Evolutionary conservation across 2,329 filamentous ascomycete species (phyloP).

Genomic region (Trichothecium roseum): DNA sequence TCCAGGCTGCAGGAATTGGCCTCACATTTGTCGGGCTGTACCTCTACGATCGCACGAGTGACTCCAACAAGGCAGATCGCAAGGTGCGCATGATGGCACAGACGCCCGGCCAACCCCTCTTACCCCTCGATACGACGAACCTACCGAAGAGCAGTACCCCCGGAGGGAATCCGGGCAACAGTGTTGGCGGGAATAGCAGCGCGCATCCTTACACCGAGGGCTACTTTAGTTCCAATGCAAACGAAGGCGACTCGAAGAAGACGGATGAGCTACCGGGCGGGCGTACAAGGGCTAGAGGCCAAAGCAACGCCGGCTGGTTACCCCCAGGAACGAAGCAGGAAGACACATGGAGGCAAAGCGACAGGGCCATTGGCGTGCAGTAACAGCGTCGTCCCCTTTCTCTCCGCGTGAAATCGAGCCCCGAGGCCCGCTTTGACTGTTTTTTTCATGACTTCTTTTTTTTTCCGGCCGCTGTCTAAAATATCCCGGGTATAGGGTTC

Average conservation of each 20-base stretch:
- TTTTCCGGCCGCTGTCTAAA: neutral
- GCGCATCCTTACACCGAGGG: conserved; percentile 35
- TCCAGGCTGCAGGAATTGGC: conserved; percentile 76
- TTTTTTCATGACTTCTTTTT: too few relatives aligned
- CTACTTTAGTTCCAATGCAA: conserved; percentile 25
- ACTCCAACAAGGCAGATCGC: conserved; percentile 79
- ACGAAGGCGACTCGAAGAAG: conserved; percentile 41
- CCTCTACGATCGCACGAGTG: conserved; percentile 86
- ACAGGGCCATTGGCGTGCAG: conserved; percentile 14
- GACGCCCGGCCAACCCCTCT: conserved; percentile 34
- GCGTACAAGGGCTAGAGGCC: conserved; percentile 25
- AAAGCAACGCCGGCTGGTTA: conserved; percentile 52
- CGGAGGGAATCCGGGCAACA: conserved; percentile 18
- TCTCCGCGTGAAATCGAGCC: conserved; percentile 2
- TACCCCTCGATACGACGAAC: conserved; percentile 49
- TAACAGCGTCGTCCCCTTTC: neutral
- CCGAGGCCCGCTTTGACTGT: too few relatives aligned
- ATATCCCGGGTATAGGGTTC: neutral
- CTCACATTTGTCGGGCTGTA: conserved; percentile 91
- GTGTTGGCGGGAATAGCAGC: conserved; percentile 12
- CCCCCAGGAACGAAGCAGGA: conserved; percentile 76
- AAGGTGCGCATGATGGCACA: conserved; percentile 57
- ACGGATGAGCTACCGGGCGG: conserved; percentile 35
- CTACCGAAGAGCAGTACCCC: conserved; percentile 8
- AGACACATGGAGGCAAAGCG: conserved; percentile 59